These are phyloP conservation scores for Cercophora newfieldiana DNA, from an alignment of 495 filamentous ascomycete species.

Conservation along the genomic window DNA sequence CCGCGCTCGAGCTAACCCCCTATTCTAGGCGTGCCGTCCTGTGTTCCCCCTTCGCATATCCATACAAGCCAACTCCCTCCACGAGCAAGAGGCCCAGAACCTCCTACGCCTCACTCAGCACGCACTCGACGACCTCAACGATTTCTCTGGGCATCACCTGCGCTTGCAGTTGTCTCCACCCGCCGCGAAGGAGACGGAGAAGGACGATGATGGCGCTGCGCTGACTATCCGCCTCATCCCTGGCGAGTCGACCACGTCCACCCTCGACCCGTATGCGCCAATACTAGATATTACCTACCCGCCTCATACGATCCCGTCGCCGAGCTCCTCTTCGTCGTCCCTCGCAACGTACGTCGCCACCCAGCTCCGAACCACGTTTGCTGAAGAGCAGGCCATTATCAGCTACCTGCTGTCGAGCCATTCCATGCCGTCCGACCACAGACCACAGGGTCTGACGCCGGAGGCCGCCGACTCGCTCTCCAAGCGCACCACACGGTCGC, in stretches of 20 bases:
- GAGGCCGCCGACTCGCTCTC: slow-evolving; percentile 48
- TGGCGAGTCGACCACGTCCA: slow-evolving; percentile 60
- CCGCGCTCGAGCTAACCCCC: background rate
- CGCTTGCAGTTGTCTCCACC: slow-evolving; percentile 66
- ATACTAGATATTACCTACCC: slow-evolving; percentile 80
- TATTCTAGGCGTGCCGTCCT: slow-evolving; percentile 72
- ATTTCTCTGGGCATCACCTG: slow-evolving; percentile 88
- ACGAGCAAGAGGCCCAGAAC: slow-evolving; percentile 68
- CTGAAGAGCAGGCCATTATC: slow-evolving; percentile 87
- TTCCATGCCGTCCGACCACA: slow-evolving; percentile 49
- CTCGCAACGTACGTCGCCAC: slow-evolving; percentile 79
- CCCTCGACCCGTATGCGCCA: slow-evolving; percentile 66
- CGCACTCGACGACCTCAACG: slow-evolving; percentile 84
- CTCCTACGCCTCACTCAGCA: slow-evolving; percentile 84
- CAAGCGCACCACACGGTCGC: slow-evolving; percentile 68
- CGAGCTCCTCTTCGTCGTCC: slow-evolving; percentile 67
- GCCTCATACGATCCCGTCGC: slow-evolving; percentile 67
- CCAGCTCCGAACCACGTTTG: slow-evolving; percentile 75
- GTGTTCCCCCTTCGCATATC: slow-evolving; percentile 84
- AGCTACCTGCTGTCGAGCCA: slow-evolving; percentile 72
- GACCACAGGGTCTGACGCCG: slow-evolving; percentile 43
- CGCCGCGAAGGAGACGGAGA: slow-evolving; percentile 18
- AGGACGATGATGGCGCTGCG: slow-evolving; percentile 52
- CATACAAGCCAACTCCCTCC: slow-evolving; percentile 68
- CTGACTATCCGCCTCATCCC: slow-evolving; percentile 69